phyloP scores from a whole-genome alignment of 139 green algal genomes.

The Micractinium conductrix region DNA sequence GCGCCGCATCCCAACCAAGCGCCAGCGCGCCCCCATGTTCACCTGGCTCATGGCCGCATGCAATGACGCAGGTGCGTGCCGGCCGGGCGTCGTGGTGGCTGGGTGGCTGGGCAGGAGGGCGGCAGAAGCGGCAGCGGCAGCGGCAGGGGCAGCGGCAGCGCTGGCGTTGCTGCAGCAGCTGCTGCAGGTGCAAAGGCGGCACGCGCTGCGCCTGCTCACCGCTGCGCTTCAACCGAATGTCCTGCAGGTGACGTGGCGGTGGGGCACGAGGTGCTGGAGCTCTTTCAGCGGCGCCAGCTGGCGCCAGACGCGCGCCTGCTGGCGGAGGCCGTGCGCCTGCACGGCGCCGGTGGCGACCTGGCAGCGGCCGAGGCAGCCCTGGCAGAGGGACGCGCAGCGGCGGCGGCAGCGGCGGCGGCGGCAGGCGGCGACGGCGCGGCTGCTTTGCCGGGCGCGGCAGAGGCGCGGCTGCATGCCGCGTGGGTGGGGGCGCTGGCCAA shows the following conservation, averaged over 20 bases:
- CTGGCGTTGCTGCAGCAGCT: background rate
- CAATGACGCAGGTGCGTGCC: background rate
- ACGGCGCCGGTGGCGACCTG: background rate
- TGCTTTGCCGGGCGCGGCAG: background rate
- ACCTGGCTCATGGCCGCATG: background rate
- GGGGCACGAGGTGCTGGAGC: background rate
- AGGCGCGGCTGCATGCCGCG: slow-evolving; percentile 16
- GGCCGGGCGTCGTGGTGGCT: background rate
- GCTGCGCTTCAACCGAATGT: background rate
- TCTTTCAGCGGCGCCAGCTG: slow-evolving; percentile 5
- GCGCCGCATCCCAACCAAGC: background rate
- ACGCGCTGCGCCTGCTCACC: background rate
- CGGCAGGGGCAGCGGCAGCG: background rate
- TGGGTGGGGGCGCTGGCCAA: slow-evolving; percentile 7
- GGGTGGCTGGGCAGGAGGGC: background rate
- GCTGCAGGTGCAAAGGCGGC: background rate
- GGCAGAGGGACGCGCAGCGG: background rate
- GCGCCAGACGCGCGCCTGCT: background rate
- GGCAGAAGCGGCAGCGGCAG: background rate
- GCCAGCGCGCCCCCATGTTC: slow-evolving; percentile 11
- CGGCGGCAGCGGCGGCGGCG: background rate
- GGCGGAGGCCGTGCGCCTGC: background rate
- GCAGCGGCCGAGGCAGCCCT: background rate
- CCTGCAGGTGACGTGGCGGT: background rate
- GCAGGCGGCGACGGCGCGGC: background rate